Evolutionary conservation across 306 rosid genomes (phyloP), one percentile per base, ranked within the genome.

Genomic region (Cicer chorassanicum): DNA sequence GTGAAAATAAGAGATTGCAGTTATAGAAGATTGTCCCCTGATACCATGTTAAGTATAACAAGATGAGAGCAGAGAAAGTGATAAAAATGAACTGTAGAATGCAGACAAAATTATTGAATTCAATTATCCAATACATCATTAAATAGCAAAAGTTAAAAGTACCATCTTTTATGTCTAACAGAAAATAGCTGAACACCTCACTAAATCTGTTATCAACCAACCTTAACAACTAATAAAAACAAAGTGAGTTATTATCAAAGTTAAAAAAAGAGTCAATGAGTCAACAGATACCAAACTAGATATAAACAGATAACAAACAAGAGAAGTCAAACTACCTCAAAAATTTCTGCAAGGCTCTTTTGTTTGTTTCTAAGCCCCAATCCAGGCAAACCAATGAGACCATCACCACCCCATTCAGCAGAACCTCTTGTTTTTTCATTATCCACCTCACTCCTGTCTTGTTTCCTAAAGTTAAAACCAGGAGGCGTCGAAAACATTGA

Each of bases 301-400:
- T 24, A 24, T 24, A 24, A 29, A 62, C 21, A 62, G 24, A 39
- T 63, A 39, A 6, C 7, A 63, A 14, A 63, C 49, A 14, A 40
- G 36, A 16, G 11, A 36, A 21, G 13, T 9, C 24, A 49, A 74
- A 70, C 77, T 78, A 94, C 99, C 99, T 94, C 97, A 73, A 94
- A 91, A 75, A 90, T 90, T 77, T 94, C 96, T 12, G 96, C 97
- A 75, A 91, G 83, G 77, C 97, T 93, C 78, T 88, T 93, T 34
- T 89, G 97, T 82, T 89, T 89, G 91, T 72, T 87, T 70, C 93
- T 85, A 74, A 89, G 96, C 38, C 97, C 98, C 18, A 93, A 73
- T 82, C 96, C 85, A 13, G 96, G 92, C 82, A 91, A 82, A 69
- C 98, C 98, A 80, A 91, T 91, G 57, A 93, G 80, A 57, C 96